Percentiles rank a stretch among this genome's conserved stretches.
These are phyloP conservation scores for Gautieria morchelliformis DNA, from an alignment of 768 basidiomycete genomes.

Conservation along the genomic window DNA sequence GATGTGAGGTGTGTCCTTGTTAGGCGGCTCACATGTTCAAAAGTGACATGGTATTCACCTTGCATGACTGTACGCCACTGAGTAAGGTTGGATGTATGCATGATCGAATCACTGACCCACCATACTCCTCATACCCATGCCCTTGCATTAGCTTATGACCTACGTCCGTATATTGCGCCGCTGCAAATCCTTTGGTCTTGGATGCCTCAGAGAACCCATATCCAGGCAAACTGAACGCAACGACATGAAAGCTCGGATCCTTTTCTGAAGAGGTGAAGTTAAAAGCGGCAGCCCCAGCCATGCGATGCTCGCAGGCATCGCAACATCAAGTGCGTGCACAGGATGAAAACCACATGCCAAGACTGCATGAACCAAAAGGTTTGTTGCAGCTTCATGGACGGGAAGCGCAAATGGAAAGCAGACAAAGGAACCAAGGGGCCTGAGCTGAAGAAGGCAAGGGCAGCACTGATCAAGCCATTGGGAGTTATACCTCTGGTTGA, in stretches of 20 bases:
- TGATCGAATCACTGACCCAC: slow-evolving; percentile 14
- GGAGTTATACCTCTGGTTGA: too few species aligned
- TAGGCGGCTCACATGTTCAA: background rate
- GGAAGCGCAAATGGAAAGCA: too few species aligned
- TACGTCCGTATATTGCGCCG: slow-evolving; percentile 39
- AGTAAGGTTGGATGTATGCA: background rate
- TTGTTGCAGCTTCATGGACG: too few species aligned
- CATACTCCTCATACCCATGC: slow-evolving; percentile 41
- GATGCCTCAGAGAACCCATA: slow-evolving; percentile 55
- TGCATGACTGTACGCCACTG: too few species aligned
- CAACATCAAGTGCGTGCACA: too few species aligned
- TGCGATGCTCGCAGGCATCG: too few species aligned
- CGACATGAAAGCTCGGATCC: slow-evolving; percentile 54
- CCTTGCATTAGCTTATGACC: slow-evolving; percentile 36
- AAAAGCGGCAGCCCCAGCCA: slow-evolving; percentile 49
- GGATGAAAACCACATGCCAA: too few species aligned
- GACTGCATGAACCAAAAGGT: too few species aligned
- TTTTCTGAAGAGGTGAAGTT: slow-evolving; percentile 25
- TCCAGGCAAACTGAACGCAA: slow-evolving; percentile 48
- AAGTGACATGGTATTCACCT: background rate
- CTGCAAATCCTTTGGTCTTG: slow-evolving; percentile 37
- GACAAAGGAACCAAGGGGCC: too few species aligned
- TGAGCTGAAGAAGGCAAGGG: too few species aligned
- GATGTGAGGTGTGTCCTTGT: too few species aligned
- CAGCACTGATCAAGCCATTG: too few species aligned